Base-by-base conservation (phyloP, 192 early-diverging fungal genomes). In the Backusella sp. region DNA sequence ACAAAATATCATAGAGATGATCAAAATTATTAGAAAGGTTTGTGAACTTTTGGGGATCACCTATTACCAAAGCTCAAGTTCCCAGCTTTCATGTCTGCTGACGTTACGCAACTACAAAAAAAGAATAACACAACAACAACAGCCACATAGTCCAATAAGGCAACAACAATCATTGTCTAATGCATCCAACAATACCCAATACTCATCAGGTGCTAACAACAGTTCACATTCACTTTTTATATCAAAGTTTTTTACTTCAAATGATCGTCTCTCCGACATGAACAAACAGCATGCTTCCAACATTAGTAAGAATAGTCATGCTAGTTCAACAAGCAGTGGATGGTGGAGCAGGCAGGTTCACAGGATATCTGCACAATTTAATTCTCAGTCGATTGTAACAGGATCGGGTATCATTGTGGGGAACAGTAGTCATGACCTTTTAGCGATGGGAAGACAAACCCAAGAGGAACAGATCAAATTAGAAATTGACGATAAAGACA, bases 1-100 rank as follows among this genome's bases (percentile, higher is more conserved):
- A 46, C 70, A 41, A 44, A 71, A 71, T 19, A 41, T 44, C 17
- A 41, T 44, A 46, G 70, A 71, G 17, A 71, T 49, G 42, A 71
- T 71, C 9, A 36, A 41, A 30, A 71, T 71, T 9, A 28, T 81
- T 12, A 52, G 76, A 52, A 32, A 59, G 6, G 73, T 73, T 3
- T 81, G 80, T 53, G 80, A 81, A 66, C 59, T 81, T 36, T 69
- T 81, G 11, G 80, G 80, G 1, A 39, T 81, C 32, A 81, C 73
- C 6, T 81, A 77, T 56, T 52, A 68, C 26, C 80, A 81, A 32
- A 41, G 26, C 28, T 68, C 72, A 1, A 44, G 35, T 41, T 70
- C 72, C 7, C 76, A 65, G 30, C 56, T 81, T 12, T 17, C 30
- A 26, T 81, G 80, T 42, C 44, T 81, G 30, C 41, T 81, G 15